Conservation (phyloP, 495 filamentous ascomycete species). For the Neurospora sp. region DNA sequence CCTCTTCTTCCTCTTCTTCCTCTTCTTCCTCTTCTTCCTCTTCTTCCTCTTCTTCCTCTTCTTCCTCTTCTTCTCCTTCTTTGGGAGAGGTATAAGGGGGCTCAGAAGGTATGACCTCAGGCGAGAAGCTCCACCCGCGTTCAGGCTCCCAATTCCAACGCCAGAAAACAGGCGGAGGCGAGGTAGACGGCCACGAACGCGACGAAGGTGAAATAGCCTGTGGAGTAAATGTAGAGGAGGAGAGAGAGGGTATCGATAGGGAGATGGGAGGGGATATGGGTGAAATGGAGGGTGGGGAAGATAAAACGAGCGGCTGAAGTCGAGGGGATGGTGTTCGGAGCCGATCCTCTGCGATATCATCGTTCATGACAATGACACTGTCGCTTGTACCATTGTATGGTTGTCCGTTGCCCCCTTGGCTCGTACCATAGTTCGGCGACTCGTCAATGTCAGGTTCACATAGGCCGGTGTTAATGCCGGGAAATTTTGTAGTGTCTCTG, state of each 20-base stretch:
- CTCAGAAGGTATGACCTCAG: not conserved
- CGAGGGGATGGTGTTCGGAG: not conserved
- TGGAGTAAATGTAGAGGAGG: not conserved
- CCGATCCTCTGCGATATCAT: not conserved
- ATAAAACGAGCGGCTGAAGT: not conserved
- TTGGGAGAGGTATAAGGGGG: too few relatives aligned
- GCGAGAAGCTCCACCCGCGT: too few relatives aligned
- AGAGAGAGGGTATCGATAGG: not conserved
- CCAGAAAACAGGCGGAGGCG: not conserved
- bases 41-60: not conserved
- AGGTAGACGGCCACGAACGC: not conserved
- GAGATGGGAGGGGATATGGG: not conserved
- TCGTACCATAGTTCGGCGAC: not conserved
- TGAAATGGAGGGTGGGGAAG: not conserved
- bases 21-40: not conserved
- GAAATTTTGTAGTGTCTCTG: not conserved
- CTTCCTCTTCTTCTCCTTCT: not conserved
- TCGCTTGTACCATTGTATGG: not conserved
- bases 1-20: not conserved
- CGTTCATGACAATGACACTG: not conserved
- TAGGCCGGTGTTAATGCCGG: not conserved
- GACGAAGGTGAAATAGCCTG: not conserved
- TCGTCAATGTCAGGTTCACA: too few relatives aligned
- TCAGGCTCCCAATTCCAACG: too few relatives aligned
- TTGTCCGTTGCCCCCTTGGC: fast-evolving